phyloP scores from a whole-genome alignment of 2,329 filamentous ascomycete genomes.

The Clarireedia homoeocarpa region DNA sequence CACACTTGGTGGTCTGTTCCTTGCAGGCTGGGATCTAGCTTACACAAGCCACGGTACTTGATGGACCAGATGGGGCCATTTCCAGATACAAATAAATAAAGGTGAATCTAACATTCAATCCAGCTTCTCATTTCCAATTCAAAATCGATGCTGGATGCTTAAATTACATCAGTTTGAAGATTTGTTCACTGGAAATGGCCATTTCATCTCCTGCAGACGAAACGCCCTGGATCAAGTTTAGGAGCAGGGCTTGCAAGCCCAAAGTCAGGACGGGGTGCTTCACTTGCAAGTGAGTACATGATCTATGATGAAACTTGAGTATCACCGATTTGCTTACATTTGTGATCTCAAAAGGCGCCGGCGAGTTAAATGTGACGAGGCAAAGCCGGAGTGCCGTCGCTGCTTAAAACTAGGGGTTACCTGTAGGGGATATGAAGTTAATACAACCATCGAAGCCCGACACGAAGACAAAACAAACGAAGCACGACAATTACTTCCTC shows the following conservation, averaged over 20 bases:
- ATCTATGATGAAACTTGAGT: neutral
- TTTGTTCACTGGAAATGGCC: neutral
- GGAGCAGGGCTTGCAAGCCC: constrained; percentile 1
- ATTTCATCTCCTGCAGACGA: neutral
- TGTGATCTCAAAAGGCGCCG: neutral
- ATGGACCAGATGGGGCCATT: no score
- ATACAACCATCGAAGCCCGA: neutral
- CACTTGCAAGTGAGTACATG: constrained; percentile 10
- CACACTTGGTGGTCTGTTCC: no score
- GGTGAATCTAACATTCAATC: no score
- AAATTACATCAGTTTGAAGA: no score
- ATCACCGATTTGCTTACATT: neutral
- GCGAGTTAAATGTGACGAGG: constrained; percentile 8
- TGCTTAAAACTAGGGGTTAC: neutral
- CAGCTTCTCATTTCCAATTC: no score
- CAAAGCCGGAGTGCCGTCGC: constrained; percentile 3
- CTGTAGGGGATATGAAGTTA: constrained; percentile 6
- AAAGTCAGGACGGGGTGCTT: constrained; percentile 7
- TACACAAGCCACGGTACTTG: no score
- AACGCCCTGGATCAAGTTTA: neutral
- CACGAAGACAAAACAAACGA: neutral
- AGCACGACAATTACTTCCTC: neutral
- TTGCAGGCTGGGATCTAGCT: no score
- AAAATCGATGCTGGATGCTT: no score
- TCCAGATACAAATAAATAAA: no score